phyloP scores from a whole-genome alignment of 176 grass and related monocot species.

The Elymus sibiricus region DNA sequence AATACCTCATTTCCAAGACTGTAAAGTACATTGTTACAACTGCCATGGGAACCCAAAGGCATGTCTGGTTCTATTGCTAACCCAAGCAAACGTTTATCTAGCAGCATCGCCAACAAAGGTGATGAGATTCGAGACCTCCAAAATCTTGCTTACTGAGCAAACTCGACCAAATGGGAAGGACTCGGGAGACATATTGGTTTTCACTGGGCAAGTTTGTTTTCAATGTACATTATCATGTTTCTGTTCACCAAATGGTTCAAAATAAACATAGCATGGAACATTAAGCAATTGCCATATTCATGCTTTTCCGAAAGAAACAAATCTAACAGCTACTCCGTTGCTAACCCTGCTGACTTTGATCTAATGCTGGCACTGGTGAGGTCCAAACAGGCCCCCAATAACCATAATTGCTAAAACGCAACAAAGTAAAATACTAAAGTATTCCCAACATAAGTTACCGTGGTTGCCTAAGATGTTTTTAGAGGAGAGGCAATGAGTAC shows the following conservation, averaged over 20 bases:
- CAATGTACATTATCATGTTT: neutral
- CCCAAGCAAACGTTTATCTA: neutral
- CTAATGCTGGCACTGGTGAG: neutral
- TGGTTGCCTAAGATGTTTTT: neutral
- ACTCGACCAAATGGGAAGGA: neutral
- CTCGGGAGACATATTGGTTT: neutral
- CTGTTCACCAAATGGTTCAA: neutral
- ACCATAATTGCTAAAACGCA: neutral
- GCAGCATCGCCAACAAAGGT: neutral
- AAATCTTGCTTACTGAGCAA: neutral
- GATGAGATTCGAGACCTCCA: neutral
- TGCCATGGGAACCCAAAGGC: neutral
- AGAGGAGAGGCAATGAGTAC: neutral
- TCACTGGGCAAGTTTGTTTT: neutral
- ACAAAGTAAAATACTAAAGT: slow-evolving; percentile 7
- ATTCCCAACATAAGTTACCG: neutral
- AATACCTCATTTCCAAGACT: neutral
- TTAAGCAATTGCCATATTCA: neutral
- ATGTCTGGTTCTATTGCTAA: neutral
- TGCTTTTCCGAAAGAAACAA: neutral
- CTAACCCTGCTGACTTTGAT: neutral
- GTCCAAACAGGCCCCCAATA: neutral
- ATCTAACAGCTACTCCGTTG: neutral
- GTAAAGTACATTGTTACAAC: neutral
- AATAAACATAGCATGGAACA: neutral